Percentiles rank a stretch among this genome's conserved stretches.
Conservation (phyloP, 2,329 filamentous ascomycete species). For the Neofusicoccum cordaticola region DNA sequence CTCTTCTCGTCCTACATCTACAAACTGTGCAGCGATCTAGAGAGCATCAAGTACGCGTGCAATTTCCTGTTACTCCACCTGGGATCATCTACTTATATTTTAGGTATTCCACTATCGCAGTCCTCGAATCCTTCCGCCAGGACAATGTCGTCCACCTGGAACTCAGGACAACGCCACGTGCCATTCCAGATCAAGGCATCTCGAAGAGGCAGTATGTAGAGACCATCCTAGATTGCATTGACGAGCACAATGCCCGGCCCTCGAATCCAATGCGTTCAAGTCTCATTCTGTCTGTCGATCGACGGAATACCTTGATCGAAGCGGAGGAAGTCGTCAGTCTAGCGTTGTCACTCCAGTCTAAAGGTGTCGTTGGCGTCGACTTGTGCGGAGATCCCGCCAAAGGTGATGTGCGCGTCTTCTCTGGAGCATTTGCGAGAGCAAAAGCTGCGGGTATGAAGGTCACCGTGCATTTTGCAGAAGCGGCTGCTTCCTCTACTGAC, state of each 20-base stretch:
- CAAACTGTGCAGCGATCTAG: conserved; percentile 63
- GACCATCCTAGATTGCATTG: conserved; percentile 64
- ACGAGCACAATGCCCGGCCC: conserved; percentile 44
- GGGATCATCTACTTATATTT: conserved; percentile 31
- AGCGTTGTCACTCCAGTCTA: conserved; percentile 52
- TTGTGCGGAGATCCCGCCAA: conserved; percentile 72
- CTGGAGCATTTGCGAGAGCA: conserved; percentile 58
- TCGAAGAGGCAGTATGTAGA: conserved; percentile 64
- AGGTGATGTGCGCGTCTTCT: conserved; percentile 61
- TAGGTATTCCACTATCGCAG: conserved; percentile 60
- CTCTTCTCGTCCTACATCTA: conserved; percentile 80
- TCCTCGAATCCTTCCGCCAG: conserved; percentile 56
- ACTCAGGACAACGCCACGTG: conserved; percentile 74
- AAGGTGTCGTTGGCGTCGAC: conserved; percentile 70
- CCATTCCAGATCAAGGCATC: conserved; percentile 52
- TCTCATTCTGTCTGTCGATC: conserved; percentile 73
- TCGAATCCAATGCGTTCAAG: conserved; percentile 53
- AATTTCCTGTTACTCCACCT: conserved; percentile 8
- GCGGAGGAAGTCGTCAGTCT: conserved; percentile 65
- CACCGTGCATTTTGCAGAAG: conserved; percentile 78
- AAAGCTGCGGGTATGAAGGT: conserved; percentile 56
- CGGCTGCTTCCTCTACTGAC: conserved; percentile 53
- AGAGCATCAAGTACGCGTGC: conserved; percentile 58
- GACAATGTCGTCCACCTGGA: conserved; percentile 78
- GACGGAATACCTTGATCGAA: conserved; percentile 57